phyloP scores from a whole-genome alignment of 2,329 filamentous ascomycete species.

The Exophiala sp. region DNA sequence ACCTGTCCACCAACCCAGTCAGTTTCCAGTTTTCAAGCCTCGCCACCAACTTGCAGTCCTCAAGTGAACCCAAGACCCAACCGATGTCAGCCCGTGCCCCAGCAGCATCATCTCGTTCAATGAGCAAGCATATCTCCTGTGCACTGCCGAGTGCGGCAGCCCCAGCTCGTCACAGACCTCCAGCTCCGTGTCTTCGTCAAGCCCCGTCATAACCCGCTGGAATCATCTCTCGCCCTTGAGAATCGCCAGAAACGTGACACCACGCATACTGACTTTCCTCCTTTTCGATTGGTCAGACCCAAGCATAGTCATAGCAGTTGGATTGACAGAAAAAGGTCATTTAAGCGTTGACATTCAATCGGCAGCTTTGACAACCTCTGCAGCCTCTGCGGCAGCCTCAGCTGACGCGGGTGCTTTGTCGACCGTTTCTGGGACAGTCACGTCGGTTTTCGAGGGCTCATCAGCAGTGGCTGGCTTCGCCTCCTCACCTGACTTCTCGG shows the following conservation, averaged over 20 bases:
- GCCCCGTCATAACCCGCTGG: not conserved
- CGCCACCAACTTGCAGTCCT: not conserved
- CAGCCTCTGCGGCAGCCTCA: conserved; percentile 23
- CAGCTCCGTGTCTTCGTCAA: not conserved
- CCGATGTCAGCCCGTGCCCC: too few relatives aligned
- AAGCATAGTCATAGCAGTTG: not conserved
- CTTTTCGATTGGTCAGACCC: not conserved
- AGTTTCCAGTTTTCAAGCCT: not conserved
- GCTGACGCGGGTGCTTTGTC: conserved; percentile 27
- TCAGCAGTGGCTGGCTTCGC: not conserved
- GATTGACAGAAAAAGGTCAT: not conserved
- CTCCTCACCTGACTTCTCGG: conserved; percentile 8
- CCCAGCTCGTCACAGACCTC: not conserved
- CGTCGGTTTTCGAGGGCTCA: conserved; percentile 12
- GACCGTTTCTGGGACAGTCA: conserved; percentile 15
- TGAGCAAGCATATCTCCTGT: conserved; percentile 1
- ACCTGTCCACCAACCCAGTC: not conserved
- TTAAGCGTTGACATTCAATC: conserved; percentile 12
- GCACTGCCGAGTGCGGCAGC: not conserved
- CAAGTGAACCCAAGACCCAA: not conserved
- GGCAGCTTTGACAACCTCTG: conserved; percentile 24
- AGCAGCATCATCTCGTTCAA: conserved; percentile 1
- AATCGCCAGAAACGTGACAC: not conserved
- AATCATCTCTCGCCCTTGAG: not conserved
- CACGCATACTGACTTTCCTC: too few relatives aligned